Conservation (phyloP, 2,329 filamentous ascomycete genomes). For the Fusarium sp. region DNA sequence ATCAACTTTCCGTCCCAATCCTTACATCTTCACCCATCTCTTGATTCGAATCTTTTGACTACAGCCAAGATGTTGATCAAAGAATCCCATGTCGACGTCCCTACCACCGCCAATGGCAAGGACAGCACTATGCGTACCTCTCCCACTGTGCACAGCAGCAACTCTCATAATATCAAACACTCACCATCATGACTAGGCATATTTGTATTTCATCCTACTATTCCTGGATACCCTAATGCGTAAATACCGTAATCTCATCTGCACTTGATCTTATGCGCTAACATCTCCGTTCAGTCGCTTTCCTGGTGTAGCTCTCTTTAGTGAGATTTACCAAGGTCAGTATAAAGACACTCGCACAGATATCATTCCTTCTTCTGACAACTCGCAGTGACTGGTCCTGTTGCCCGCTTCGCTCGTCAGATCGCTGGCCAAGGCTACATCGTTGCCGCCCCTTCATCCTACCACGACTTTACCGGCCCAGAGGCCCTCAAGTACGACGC, state of each 20-base stretch:
- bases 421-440: constrained; percentile 95
- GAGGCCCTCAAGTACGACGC: constrained; percentile 86
- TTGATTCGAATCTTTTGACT: neutral
- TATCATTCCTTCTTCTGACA: neutral
- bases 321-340: constrained; percentile 94
- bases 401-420: constrained; percentile 87
- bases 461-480: constrained; percentile 91
- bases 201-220: constrained; percentile 86
- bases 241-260: constrained; percentile 52
- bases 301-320: constrained; percentile 87
- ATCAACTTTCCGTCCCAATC: neutral
- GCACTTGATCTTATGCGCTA: neutral
- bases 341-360: neutral
- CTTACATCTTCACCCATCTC: neutral
- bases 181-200: constrained; percentile 67
- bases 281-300: constrained; percentile 62
- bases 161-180: constrained; percentile 20
- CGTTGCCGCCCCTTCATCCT: constrained; percentile 87
- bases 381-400: constrained; percentile 81
- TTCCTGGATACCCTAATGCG: constrained; percentile 87
- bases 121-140: constrained; percentile 61
- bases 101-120: constrained; percentile 61
- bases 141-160: constrained; percentile 15
- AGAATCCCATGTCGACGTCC: constrained; percentile 62
- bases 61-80: constrained; percentile 60